Evolutionary conservation across 1,284 basidiomycete species (phyloP).

Genomic region (Puccinia horiana): DNA sequence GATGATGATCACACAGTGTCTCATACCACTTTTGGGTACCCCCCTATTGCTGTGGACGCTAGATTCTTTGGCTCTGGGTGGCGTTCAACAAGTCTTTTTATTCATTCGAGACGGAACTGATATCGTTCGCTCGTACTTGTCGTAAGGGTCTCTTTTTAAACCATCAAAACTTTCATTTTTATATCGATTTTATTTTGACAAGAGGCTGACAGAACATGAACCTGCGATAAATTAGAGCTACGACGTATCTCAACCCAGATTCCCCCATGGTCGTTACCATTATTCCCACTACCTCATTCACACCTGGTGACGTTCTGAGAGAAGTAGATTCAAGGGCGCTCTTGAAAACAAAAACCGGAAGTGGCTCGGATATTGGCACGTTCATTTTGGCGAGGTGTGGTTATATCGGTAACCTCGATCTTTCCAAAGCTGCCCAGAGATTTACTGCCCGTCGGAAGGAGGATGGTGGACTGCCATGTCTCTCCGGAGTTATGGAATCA

Average conservation of each 20-base stretch:
- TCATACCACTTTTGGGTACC: constrained; percentile 90
- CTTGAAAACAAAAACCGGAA: constrained; percentile 71
- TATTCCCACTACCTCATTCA: constrained; percentile 77
- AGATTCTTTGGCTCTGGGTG: constrained; percentile 84
- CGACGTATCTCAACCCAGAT: constrained; percentile 41
- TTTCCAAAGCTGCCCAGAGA: constrained; percentile 81
- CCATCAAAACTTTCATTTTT: neutral
- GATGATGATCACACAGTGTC: constrained; percentile 65
- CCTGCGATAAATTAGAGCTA: constrained; percentile 12
- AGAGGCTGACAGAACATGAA: neutral
- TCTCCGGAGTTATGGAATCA: constrained; percentile 50
- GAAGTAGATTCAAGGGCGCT: constrained; percentile 87
- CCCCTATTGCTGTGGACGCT: constrained; percentile 94
- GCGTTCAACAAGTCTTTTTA: constrained; percentile 93
- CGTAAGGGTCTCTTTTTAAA: constrained; percentile 63
- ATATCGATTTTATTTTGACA: neutral
- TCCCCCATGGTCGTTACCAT: constrained; percentile 65
- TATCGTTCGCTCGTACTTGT: constrained; percentile 76
- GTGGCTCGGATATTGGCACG: constrained; percentile 50
- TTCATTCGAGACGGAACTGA: constrained; percentile 81
- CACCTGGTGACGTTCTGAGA: constrained; percentile 91
- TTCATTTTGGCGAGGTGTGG: constrained; percentile 93
- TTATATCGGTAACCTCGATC: constrained; percentile 86
- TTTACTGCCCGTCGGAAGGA: constrained; percentile 83
- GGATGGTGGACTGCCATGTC: constrained; percentile 70